Conservation (phyloP, 805 yeast genomes). For the Monosporozyma siamensis region DNA sequence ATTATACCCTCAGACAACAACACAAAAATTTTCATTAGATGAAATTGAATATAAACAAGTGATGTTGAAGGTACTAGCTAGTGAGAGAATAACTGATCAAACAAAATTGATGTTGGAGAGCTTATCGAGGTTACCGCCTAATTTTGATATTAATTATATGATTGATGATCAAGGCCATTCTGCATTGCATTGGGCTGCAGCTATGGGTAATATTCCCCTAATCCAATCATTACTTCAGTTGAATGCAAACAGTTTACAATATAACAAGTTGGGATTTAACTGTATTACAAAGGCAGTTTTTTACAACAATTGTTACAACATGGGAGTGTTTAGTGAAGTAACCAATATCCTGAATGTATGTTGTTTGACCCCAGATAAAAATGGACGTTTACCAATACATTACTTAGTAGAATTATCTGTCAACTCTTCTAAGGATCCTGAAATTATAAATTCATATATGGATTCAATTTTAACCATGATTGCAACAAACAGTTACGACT, state of each 20-base stretch:
- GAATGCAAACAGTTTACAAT: constrained; percentile 50
- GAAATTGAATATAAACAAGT: constrained; percentile 24
- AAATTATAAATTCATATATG: constrained; percentile 47
- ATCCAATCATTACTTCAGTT: constrained; percentile 44
- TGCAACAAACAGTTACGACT: constrained; percentile 31
- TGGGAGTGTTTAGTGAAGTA: constrained; percentile 48
- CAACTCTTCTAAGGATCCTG: constrained; percentile 38
- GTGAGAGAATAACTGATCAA: constrained; percentile 25
- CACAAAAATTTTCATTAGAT: background rate
- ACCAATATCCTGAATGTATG: constrained; percentile 55
- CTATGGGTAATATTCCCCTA: constrained; percentile 59
- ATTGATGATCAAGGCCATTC: constrained; percentile 78
- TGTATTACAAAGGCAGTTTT: constrained; percentile 59
- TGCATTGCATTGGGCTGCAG: constrained; percentile 78
- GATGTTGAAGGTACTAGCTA: constrained; percentile 26
- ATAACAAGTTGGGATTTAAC: constrained; percentile 54
- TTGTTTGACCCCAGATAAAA: constrained; percentile 59
- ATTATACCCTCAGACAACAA: background rate
- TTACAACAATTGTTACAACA: constrained; percentile 64
- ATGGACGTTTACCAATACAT: constrained; percentile 67
- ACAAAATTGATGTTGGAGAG: constrained; percentile 27
- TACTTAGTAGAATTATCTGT: constrained; percentile 50
- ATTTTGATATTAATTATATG: constrained; percentile 54
- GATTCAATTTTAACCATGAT: constrained; percentile 39
- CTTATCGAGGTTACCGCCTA: constrained; percentile 47